Evolutionary conservation across 148 eudicot species (phyloP).

Genomic region (Euryodendron excelsum): DNA sequence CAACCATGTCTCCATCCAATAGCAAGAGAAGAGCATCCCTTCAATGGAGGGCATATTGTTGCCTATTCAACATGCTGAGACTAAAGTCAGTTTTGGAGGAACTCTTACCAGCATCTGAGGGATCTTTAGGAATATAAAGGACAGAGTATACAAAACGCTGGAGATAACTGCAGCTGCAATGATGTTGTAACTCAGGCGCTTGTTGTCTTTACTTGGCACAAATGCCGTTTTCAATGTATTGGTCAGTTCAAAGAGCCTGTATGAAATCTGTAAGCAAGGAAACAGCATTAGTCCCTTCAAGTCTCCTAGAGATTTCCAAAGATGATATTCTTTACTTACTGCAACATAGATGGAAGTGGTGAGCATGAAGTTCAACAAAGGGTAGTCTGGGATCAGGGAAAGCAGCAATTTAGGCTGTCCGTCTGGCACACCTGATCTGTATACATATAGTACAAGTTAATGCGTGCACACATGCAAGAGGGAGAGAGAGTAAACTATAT

Average conservation of each 20-base stretch:
- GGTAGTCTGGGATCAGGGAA: constrained; percentile 78
- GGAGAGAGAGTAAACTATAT: not conserved
- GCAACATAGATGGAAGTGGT: constrained; percentile 69
- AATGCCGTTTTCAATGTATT: constrained; percentile 71
- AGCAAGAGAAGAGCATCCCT: not conserved
- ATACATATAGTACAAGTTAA: constrained; percentile 8
- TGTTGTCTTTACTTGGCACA: constrained; percentile 74
- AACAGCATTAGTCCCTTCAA: constrained; percentile 7
- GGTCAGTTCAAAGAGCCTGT: constrained; percentile 79
- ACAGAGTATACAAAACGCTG: constrained; percentile 50
- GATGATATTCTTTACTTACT: constrained; percentile 40
- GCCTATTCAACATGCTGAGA: not conserved
- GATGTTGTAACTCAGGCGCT: constrained; percentile 58
- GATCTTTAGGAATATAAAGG: constrained; percentile 54
- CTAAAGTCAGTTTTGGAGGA: constrained; percentile 3
- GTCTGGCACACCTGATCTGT: constrained; percentile 85
- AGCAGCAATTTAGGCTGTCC: constrained; percentile 86
- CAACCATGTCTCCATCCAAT: not conserved
- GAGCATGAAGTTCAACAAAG: constrained; percentile 90
- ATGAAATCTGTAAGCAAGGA: constrained; percentile 60
- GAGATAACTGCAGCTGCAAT: constrained; percentile 53
- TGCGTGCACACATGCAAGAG: not conserved
- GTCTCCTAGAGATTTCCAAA: not conserved
- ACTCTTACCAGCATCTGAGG: constrained; percentile 63
- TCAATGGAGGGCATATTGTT: too few relatives aligned